These are phyloP conservation scores for Berkeleyomyces basicola DNA, from an alignment of 2,329 filamentous ascomycete species.

Conservation along the genomic window DNA sequence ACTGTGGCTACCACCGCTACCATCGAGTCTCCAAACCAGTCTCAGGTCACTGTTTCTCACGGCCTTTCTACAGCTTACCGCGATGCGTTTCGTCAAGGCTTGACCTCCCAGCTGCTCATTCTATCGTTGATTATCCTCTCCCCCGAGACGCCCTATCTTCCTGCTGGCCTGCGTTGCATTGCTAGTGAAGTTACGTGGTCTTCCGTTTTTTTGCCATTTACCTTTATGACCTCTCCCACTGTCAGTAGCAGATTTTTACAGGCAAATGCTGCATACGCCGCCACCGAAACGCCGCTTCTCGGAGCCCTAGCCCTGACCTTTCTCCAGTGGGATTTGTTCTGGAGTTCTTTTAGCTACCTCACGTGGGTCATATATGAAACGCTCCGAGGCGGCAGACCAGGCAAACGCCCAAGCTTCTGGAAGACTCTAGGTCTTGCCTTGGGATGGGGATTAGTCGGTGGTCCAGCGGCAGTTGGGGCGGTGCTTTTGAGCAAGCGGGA, in stretches of 20 bases:
- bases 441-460: neutral
- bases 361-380: conserved; percentile 1
- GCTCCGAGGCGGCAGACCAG: neutral
- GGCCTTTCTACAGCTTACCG: neutral
- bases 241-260: neutral
- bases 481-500: neutral
- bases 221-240: neutral
- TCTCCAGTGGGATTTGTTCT: conserved; percentile 5
- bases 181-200: neutral
- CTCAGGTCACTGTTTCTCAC: neutral
- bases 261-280: neutral
- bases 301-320: neutral
- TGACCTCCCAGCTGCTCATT: neutral
- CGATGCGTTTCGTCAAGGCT: neutral
- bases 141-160: neutral
- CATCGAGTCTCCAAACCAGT: neutral
- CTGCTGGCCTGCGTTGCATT: neutral
- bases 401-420: neutral
- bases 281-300: neutral
- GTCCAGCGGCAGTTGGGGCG: conserved; percentile 1
- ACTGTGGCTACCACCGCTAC: neutral
- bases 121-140: neutral
- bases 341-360: neutral
- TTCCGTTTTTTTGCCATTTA: neutral
- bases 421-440: neutral